A percentile compares a stretch with the other conserved stretches of the same genome.
Evolutionary conservation across 306 rosid species (phyloP).

Genomic region (Trifolium subterraneum): DNA sequence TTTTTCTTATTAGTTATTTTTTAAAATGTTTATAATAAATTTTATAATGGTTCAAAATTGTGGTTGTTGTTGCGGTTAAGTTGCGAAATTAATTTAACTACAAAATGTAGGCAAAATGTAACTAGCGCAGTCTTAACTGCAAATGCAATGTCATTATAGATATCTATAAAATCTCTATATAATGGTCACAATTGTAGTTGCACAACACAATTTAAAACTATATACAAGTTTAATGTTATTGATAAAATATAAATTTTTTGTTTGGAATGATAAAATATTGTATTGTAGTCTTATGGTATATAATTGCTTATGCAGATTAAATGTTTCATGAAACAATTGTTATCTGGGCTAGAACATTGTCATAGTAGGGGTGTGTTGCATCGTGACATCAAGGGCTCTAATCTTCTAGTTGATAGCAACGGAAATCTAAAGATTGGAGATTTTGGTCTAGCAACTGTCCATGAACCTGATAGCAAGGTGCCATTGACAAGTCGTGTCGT

Average conservation of each 20-base stretch:
- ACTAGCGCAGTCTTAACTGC: background rate
- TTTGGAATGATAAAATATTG: background rate
- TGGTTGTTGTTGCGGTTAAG: background rate
- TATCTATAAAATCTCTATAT: background rate
- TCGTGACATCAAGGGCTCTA: constrained; percentile 95
- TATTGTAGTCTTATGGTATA: background rate
- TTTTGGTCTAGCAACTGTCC: constrained; percentile 84
- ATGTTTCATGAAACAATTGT: constrained; percentile 77
- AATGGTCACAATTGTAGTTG: background rate
- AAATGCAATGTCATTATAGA: background rate
- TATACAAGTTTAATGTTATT: background rate
- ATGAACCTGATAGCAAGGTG: constrained; percentile 63
- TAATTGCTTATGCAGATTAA: constrained; percentile 61
- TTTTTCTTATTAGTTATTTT: background rate
- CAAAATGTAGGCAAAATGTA: background rate
- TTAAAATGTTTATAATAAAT: no score
- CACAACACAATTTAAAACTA: no score
- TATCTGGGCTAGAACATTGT: constrained; percentile 87
- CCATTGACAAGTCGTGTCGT: constrained; percentile 93
- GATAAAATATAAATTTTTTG: background rate
- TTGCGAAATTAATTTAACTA: background rate
- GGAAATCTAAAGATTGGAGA: constrained; percentile 94
- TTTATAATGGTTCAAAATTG: background rate
- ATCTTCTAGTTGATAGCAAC: constrained; percentile 69
- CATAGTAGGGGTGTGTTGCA: constrained; percentile 83